Percentiles rank a stretch among this genome's conserved stretches.
These are phyloP conservation scores for Przewalskia tangutica DNA, from an alignment of 257 asterid genomes.

Conservation along the genomic window DNA sequence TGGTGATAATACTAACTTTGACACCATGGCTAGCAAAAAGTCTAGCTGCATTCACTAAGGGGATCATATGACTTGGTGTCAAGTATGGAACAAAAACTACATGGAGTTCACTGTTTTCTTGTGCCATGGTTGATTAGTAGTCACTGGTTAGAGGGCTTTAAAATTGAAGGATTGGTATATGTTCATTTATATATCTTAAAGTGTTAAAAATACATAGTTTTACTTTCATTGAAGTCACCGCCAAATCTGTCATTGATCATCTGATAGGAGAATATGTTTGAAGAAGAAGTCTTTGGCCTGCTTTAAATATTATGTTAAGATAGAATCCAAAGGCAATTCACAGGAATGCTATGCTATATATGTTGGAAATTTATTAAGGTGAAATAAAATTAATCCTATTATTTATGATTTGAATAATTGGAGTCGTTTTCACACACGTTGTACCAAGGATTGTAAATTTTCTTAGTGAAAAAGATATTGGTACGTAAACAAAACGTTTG, in stretches of 20 bases:
- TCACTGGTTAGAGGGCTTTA: background rate
- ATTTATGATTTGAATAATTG: no score
- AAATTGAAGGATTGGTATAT: background rate
- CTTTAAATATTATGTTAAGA: background rate
- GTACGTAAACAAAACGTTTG: no score
- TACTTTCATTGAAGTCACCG: background rate
- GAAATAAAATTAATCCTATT: no score
- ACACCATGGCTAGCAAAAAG: conserved; percentile 25
- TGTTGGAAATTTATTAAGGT: no score
- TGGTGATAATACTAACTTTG: conserved; percentile 18
- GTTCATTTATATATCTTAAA: background rate
- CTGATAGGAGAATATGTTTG: background rate
- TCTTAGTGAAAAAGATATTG: no score
- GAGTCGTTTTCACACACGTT: no score
- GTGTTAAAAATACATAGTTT: background rate
- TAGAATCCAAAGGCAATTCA: background rate
- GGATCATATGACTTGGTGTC: conserved; percentile 17
- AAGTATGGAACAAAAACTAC: conserved; percentile 20
- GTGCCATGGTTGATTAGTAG: background rate
- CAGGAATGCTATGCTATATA: no score
- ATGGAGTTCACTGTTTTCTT: conserved; percentile 7
- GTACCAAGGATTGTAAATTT: no score
- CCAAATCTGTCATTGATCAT: background rate
- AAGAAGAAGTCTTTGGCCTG: background rate
- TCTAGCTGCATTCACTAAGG: conserved; percentile 16